Base-by-base conservation (phyloP, 202 grass and related monocot genomes). In the Elaeis oleifera region DNA sequence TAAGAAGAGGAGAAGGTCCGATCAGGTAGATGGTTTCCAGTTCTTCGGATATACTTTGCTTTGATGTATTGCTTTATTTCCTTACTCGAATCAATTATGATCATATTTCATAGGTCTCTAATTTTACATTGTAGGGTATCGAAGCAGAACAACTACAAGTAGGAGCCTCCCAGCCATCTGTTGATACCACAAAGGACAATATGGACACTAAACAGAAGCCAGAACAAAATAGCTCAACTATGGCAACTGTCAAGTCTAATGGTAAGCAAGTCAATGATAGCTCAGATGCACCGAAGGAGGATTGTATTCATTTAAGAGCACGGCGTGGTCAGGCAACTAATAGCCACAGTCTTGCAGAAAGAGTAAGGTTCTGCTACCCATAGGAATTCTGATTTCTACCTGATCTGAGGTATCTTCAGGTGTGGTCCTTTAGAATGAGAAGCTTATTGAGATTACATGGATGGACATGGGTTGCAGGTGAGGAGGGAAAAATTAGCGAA, bases 401-500 rank as follows among this genome's bases (percentile, higher is more conserved):
- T 44, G 36, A 44, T 13, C 14, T 14, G 6, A 44, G 36, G 8
- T 44, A 14, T 44, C 13, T 44, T 11, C 2, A 13, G 36, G 36
- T 36, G 9, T 44, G 3, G 36, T 44, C 11, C 36, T 44, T 44
- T 44, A 44, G 36, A 44, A 44, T 44, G 36, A 44, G 36, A 44
- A 44, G 36, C 36, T 44, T 44, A 44, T 44, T 44, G 36, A 17
- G 64, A 52, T 53, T 19, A 52, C 51, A 58, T 58, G 2, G 14
- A 27, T 26, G 14, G 23, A 18, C 25, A 31, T 59, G 24, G 63
- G 67, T 29, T 74, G 63, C 76, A 95, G 89, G 68, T 89, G 62
- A 95, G 89, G 72, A 95, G 89, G 74, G 89, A 95, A 78, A 95
- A 76, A 95, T 95, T 66, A 95, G 89, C 56, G 85, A 95, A 72